Percentiles rank a stretch among this genome's conserved stretches.
Conservation (phyloP, 441 rosid genomes). For the Melastoma candidum region DNA sequence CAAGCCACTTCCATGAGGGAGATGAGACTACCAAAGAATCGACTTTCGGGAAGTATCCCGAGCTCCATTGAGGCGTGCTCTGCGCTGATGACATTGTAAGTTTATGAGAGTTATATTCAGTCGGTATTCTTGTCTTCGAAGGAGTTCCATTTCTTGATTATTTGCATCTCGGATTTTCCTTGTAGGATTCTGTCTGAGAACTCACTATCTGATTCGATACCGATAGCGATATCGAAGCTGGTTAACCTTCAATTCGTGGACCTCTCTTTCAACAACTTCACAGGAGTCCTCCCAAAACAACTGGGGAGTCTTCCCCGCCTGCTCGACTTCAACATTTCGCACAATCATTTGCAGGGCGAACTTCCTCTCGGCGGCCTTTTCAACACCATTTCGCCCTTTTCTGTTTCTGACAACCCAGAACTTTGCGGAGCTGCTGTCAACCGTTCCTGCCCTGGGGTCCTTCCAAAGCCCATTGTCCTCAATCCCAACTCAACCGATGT, state of each 20-base stretch:
- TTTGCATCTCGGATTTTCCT: conserved; percentile 6
- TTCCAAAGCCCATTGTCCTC: conserved; percentile 66
- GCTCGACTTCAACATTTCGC: conserved; percentile 50
- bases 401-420: conserved; percentile 47
- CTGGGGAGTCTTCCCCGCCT: conserved; percentile 54
- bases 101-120: not conserved
- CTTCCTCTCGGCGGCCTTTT: conserved; percentile 59
- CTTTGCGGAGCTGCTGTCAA: conserved; percentile 61
- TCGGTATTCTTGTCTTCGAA: too few species aligned
- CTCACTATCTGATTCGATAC: conserved; percentile 38
- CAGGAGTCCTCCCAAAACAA: conserved; percentile 48
- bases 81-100: conserved; percentile 46
- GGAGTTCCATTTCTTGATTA: conserved; percentile 4
- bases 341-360: conserved; percentile 52
- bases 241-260: conserved; percentile 40
- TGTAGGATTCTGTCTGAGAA: conserved; percentile 43
- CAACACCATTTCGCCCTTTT: conserved; percentile 44
- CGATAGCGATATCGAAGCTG: conserved; percentile 38
- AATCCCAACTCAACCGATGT: conserved; percentile 58
- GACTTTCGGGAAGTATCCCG: conserved; percentile 40
- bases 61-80: conserved; percentile 43
- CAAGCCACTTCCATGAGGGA: conserved; percentile 44
- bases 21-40: conserved; percentile 39
- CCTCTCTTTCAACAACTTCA: conserved; percentile 40
- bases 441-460: conserved; percentile 51